These are phyloP conservation scores for Termitomyces sp. DNA, from an alignment of 768 basidiomycete genomes.

Conservation along the genomic window DNA sequence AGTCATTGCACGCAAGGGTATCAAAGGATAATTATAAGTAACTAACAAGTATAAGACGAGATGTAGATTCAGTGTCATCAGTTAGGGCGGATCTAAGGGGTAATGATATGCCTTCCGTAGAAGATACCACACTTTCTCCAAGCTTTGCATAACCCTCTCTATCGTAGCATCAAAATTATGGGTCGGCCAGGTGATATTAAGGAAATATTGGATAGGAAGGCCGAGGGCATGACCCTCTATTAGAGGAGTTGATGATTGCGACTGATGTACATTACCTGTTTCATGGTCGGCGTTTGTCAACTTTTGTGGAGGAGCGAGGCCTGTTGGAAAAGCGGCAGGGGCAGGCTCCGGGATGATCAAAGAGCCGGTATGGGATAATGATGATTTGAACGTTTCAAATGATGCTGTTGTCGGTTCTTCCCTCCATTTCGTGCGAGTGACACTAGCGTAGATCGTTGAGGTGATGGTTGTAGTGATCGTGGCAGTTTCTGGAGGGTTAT, in stretches of 20 bases:
- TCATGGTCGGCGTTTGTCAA: not conserved
- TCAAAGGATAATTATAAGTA: no score
- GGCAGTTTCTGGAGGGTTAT: not conserved
- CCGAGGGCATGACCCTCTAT: slow-evolving; percentile 22
- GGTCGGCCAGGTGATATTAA: slow-evolving; percentile 29
- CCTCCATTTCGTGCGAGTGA: slow-evolving; percentile 17
- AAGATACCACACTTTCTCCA: slow-evolving; percentile 42
- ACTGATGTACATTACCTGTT: not conserved
- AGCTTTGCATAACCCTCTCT: slow-evolving; percentile 31
- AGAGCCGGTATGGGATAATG: slow-evolving; percentile 3
- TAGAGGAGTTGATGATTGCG: slow-evolving; percentile 4
- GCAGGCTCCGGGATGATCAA: slow-evolving; percentile 2
- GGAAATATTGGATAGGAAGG: slow-evolving; percentile 22
- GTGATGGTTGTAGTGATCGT: slow-evolving; percentile 35
- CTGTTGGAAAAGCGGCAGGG: slow-evolving; percentile 4
- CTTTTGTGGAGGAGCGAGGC: not conserved
- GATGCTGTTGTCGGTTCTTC: slow-evolving; percentile 14
- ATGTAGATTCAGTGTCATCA: not conserved
- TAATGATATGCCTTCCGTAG: slow-evolving; percentile 49
- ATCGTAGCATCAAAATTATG: slow-evolving; percentile 22
- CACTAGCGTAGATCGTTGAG: slow-evolving; percentile 27
- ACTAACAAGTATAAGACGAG: not conserved
- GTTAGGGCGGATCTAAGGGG: slow-evolving; percentile 44
- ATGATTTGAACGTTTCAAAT: slow-evolving; percentile 11
- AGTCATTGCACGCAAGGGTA: not conserved